Conservation (phyloP, 768 basidiomycete genomes). For the Termitomyces titanicus region DNA sequence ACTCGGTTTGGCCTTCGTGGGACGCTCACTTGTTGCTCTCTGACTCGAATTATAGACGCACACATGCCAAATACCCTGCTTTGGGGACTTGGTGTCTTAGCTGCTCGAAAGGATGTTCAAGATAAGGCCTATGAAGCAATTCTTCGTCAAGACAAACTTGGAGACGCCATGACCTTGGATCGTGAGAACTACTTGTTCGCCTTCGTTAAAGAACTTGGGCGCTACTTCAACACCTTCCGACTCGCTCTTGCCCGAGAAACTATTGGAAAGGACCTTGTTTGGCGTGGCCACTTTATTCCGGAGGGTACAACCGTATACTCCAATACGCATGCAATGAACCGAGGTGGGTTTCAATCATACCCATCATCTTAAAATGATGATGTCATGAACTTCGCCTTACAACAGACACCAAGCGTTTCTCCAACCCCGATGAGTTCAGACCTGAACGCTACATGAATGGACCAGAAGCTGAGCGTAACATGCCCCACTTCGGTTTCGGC, state of each 20-base stretch:
- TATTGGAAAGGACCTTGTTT: constrained; percentile 13
- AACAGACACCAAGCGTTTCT: constrained; percentile 12
- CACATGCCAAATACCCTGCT: constrained; percentile 16
- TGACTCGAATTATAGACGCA: constrained; percentile 3
- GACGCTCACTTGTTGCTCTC: not conserved
- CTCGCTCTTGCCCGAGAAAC: constrained; percentile 14
- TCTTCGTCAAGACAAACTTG: constrained; percentile 6
- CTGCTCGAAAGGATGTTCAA: constrained; percentile 10
- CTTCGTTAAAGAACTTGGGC: constrained; percentile 14
- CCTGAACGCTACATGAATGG: constrained; percentile 15
- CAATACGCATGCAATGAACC: constrained; percentile 15
- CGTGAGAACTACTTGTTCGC: constrained; percentile 12
- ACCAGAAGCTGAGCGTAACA: constrained; percentile 13
- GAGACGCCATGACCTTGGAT: constrained; percentile 7
- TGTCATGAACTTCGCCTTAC: not conserved
- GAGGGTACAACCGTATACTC: constrained; percentile 13
- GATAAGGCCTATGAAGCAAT: constrained; percentile 12
- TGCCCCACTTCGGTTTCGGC: constrained; percentile 15
- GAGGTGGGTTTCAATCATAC: not conserved
- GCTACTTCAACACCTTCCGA: constrained; percentile 15
- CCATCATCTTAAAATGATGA: not conserved
- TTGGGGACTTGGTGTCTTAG: constrained; percentile 13
- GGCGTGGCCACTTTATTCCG: constrained; percentile 14
- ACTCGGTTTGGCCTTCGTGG: not conserved
- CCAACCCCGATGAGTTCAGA: constrained; percentile 10